Percentiles rank a stretch among this genome's conserved stretches.
Evolutionary conservation across 2,329 filamentous ascomycete species (phyloP).

Genomic region (Scedosporium apiospermum): DNA sequence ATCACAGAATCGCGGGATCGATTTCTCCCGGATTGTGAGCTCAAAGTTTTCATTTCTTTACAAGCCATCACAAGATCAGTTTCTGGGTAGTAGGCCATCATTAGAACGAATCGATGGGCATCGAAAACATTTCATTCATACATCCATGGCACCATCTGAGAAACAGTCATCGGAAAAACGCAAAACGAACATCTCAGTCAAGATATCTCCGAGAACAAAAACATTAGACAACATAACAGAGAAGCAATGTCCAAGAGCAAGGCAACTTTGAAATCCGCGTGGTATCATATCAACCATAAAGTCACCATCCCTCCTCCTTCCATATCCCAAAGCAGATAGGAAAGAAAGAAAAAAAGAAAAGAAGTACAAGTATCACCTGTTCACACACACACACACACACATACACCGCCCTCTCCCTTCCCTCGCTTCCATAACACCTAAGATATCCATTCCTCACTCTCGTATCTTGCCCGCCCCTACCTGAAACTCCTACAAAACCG

Average conservation of each 20-base stretch:
- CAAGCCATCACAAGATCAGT: too few species aligned
- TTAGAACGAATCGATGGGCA: too few species aligned
- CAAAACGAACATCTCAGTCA: background rate
- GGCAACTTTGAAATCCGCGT: background rate
- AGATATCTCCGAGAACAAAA: background rate
- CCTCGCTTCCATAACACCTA: background rate
- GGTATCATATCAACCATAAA: conserved; percentile 4
- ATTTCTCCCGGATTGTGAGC: too few species aligned
- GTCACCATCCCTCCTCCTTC: background rate
- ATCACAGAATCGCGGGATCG: too few species aligned
- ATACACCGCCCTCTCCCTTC: background rate
- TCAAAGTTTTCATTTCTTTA: too few species aligned
- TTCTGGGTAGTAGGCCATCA: too few species aligned
- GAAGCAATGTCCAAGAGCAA: background rate
- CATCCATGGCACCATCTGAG: too few species aligned
- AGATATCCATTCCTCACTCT: too few species aligned
- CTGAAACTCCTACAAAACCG: too few species aligned
- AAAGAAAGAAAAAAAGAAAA: background rate
- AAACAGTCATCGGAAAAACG: too few species aligned
- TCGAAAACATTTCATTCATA: too few species aligned
- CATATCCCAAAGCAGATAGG: background rate
- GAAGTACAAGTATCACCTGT: background rate
- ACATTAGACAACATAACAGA: background rate
- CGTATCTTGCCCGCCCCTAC: too few species aligned
- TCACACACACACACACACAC: background rate